Evolutionary conservation across 2,329 filamentous ascomycete species (phyloP).

Genomic region (Endocalyx cinctus): DNA sequence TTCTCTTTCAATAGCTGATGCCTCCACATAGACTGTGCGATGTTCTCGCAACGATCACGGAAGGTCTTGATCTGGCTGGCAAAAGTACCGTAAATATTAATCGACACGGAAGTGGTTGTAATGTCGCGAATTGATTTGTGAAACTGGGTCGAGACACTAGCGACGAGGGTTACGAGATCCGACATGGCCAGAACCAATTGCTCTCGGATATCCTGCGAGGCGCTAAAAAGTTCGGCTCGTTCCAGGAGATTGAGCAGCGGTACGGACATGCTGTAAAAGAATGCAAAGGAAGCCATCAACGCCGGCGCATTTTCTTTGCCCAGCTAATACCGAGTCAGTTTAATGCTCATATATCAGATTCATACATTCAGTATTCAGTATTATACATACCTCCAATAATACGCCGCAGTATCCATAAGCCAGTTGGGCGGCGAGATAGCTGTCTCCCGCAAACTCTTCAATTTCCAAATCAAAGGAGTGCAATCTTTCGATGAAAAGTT

Average conservation of each 20-base stretch:
- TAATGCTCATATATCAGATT: no score
- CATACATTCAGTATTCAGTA: no score
- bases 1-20: constrained; percentile 30
- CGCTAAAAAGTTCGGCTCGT: constrained; percentile 15
- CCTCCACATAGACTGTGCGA: constrained; percentile 17
- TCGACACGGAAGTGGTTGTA: constrained; percentile 8
- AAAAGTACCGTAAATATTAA: constrained; percentile 22
- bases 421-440: constrained; percentile 20
- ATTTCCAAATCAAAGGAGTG: constrained; percentile 32
- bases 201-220: constrained; percentile 16
- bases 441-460: constrained; percentile 31
- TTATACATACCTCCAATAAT: constrained; percentile 13
- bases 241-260: constrained; percentile 18
- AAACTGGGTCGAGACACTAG: constrained; percentile 16
- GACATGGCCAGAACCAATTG: constrained; percentile 16
- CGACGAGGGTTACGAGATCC: constrained; percentile 17
- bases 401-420: constrained; percentile 18
- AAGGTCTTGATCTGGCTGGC: constrained; percentile 14
- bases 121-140: constrained; percentile 13
- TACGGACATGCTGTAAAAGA: constrained; percentile 19
- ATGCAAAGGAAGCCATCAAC: constrained; percentile 14
- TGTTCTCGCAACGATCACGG: constrained; percentile 13
- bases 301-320: constrained; percentile 17
- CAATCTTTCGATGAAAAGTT: constrained; percentile 32
- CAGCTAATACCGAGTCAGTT: constrained; percentile 10